Percentiles rank a stretch among this genome's conserved stretches.
Evolutionary conservation across 768 basidiomycete species (phyloP).

Genomic region (Udeniomyces megalosporus): DNA sequence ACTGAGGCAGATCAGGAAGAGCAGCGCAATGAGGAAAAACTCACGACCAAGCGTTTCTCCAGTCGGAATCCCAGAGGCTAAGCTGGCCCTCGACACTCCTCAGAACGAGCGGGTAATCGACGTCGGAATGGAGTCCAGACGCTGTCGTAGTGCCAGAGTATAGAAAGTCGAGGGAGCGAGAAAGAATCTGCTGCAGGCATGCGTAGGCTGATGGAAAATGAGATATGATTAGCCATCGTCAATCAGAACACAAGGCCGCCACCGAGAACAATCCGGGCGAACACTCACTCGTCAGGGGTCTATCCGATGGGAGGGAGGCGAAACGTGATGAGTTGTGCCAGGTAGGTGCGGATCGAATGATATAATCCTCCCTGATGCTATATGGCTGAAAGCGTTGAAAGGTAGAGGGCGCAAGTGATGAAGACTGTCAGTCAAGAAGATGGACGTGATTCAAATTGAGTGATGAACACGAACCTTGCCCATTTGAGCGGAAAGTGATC

Average conservation of each 20-base stretch:
- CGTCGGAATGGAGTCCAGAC: slow-evolving; percentile 66
- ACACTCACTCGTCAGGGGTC: slow-evolving; percentile 34
- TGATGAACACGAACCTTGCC: slow-evolving; percentile 76
- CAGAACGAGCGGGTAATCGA: slow-evolving; percentile 70
- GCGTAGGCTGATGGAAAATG: slow-evolving; percentile 26
- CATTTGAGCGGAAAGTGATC: slow-evolving; percentile 87
- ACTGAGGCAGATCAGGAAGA: no score
- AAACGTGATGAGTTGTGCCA: slow-evolving; percentile 50
- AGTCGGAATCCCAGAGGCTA: slow-evolving; percentile 6
- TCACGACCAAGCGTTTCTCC: background rate
- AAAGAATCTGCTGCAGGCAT: slow-evolving; percentile 78
- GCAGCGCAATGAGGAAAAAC: background rate
- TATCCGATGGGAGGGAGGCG: slow-evolving; percentile 47
- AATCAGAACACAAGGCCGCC: no score
- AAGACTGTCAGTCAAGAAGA: background rate
- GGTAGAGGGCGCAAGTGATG: background rate
- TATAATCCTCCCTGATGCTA: slow-evolving; percentile 78
- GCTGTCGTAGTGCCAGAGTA: slow-evolving; percentile 58
- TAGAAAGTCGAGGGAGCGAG: slow-evolving; percentile 72
- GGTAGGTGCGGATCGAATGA: slow-evolving; percentile 61
- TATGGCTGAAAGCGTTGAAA: slow-evolving; percentile 37
- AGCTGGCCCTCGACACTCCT: slow-evolving; percentile 71
- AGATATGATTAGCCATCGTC: no score
- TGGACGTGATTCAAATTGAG: slow-evolving; percentile 26
- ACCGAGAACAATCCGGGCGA: no score